phyloP scores from a whole-genome alignment of 306 rosid species.

The Boehmeria nivea region DNA sequence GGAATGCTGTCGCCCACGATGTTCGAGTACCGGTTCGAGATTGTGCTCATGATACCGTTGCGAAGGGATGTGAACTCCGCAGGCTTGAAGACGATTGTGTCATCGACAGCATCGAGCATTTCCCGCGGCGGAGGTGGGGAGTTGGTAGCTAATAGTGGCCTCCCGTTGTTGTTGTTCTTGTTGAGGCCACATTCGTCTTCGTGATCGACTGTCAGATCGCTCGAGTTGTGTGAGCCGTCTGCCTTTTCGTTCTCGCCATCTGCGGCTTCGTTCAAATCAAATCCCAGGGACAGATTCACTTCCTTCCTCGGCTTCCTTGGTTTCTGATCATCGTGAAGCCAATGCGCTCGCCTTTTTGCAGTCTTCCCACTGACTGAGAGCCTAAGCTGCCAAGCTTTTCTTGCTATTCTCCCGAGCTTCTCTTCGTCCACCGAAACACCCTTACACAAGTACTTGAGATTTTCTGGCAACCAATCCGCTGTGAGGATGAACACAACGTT shows the following conservation, averaged over 20 bases:
- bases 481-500: conserved; percentile 81
- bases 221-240: conserved; percentile 85
- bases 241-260: conserved; percentile 53
- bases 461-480: conserved; percentile 73
- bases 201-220: conserved; percentile 77
- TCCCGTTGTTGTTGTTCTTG: conserved; percentile 14
- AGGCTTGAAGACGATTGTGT: conserved; percentile 75
- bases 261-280: conserved; percentile 75
- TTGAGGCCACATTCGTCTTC: conserved; percentile 53
- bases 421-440: conserved; percentile 49
- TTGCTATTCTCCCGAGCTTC: conserved; percentile 51
- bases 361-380: conserved; percentile 47
- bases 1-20: conserved; percentile 50
- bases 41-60: conserved; percentile 35
- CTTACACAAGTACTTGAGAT: conserved; percentile 44
- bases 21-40: conserved; percentile 42
- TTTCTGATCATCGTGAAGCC: conserved; percentile 54
- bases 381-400: conserved; percentile 63
- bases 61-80: conserved; percentile 48
- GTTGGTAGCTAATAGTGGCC: conserved; percentile 20
- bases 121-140: conserved; percentile 35
- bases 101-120: conserved; percentile 58
- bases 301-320: conserved; percentile 62
- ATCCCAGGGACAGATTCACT: conserved; percentile 36
- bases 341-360: conserved; percentile 60